A percentile compares a stretch with the other conserved stretches of the same genome.
phyloP scores from a whole-genome alignment of 2,329 filamentous ascomycete species.

The Fulvia fulva region DNA sequence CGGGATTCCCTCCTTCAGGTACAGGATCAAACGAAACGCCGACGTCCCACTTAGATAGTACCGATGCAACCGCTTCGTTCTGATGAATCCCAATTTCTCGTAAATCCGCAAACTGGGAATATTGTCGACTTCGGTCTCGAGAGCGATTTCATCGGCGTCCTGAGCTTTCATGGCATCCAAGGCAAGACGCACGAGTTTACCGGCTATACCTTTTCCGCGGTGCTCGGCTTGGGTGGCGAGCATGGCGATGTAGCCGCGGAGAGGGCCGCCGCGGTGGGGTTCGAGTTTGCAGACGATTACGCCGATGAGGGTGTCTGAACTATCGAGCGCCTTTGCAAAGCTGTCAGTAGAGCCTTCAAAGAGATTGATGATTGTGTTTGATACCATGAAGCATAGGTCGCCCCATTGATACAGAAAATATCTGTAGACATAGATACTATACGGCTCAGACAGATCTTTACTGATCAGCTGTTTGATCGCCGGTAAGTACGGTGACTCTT shows the following conservation, averaged over 20 bases:
- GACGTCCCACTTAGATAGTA: slow-evolving; percentile 98
- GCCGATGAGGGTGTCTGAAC: slow-evolving; percentile 67
- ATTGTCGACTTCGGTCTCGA: slow-evolving; percentile 95
- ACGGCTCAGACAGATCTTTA: slow-evolving; percentile 93
- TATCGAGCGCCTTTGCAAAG: slow-evolving; percentile 50
- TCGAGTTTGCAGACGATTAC: slow-evolving; percentile 96
- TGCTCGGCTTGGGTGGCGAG: slow-evolving; percentile 79
- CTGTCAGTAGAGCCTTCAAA: not conserved
- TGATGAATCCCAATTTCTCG: slow-evolving; percentile 83
- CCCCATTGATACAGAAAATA: slow-evolving; percentile 99
- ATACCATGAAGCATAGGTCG: slow-evolving; percentile 96
- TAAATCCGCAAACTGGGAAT: slow-evolving; percentile 86
- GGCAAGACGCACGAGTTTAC: slow-evolving; percentile 79
- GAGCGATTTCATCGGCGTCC: slow-evolving; percentile 72
- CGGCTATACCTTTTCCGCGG: slow-evolving; percentile 80
- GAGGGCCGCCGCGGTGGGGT: slow-evolving; percentile 76
- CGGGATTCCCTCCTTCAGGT: slow-evolving; percentile 62
- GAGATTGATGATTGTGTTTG: too few relatives aligned
- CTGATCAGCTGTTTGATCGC: slow-evolving; percentile 90
- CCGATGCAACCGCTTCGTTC: slow-evolving; percentile 86
- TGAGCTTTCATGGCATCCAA: slow-evolving; percentile 85
- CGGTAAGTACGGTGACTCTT: slow-evolving; percentile 67
- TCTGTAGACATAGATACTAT: slow-evolving; percentile 98
- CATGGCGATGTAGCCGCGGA: slow-evolving; percentile 97
- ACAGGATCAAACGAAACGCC: slow-evolving; percentile 81